phyloP scores from a whole-genome alignment of 495 filamentous ascomycete genomes.

The Hypoxylon subgilvum region DNA sequence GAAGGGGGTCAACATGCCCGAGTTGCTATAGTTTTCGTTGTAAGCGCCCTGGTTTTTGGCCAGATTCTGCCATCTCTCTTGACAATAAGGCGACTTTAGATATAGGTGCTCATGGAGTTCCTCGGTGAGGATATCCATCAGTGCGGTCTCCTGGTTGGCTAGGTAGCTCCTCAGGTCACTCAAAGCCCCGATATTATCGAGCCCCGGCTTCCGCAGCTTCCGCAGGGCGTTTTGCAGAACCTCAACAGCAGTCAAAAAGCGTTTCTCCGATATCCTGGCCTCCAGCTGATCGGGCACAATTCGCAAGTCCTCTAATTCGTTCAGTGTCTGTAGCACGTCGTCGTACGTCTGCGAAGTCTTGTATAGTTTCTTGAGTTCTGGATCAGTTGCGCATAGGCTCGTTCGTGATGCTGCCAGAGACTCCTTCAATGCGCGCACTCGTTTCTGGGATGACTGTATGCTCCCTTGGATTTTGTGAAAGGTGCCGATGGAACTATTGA shows the following conservation, averaged over 20 bases:
- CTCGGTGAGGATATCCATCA: constrained; percentile 94
- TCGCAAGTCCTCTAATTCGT: constrained; percentile 85
- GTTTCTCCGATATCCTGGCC: constrained; percentile 91
- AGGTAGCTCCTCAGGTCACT: constrained; percentile 86
- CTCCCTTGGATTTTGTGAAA: constrained; percentile 98
- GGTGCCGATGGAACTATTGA: constrained; percentile 98
- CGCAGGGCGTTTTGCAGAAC: constrained; percentile 85
- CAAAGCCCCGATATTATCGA: constrained; percentile 90
- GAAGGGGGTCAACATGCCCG: constrained; percentile 60
- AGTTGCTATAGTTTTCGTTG: constrained; percentile 54
- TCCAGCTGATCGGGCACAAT: constrained; percentile 92
- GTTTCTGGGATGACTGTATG: constrained; percentile 84
- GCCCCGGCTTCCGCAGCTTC: constrained; percentile 80
- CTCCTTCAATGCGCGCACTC: constrained; percentile 81
- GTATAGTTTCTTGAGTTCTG: constrained; percentile 86
- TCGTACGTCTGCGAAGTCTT: constrained; percentile 89
- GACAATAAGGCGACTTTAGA: constrained; percentile 94
- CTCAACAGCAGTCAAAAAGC: constrained; percentile 90
- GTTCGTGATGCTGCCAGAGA: constrained; percentile 81
- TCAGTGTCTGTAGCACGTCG: constrained; percentile 82
- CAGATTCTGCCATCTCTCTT: constrained; percentile 87
- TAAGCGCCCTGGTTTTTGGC: constrained; percentile 57
- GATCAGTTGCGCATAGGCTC: constrained; percentile 82
- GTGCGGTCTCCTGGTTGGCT: constrained; percentile 84
- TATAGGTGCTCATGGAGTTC: constrained; percentile 98